Base-by-base conservation (phyloP, 2,329 filamentous ascomycete species). In the Cadophora luteo-olivacea region DNA sequence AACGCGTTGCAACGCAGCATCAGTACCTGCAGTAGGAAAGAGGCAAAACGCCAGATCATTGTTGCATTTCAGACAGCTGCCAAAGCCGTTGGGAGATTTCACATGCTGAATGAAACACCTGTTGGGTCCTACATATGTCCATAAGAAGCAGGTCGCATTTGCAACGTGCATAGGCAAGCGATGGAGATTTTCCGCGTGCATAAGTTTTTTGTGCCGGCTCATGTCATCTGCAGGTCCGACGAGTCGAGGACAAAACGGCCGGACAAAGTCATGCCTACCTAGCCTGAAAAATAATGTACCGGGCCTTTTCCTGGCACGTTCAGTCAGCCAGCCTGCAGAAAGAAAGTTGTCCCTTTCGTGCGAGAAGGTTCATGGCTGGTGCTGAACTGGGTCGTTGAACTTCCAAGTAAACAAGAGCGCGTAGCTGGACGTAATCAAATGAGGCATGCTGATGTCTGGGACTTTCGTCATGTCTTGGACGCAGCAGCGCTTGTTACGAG, bases 151-250 rank as follows among this genome's bases (percentile, higher is more conserved):
- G 55, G 55, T 58, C 12, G 32, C 55, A 49, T 49, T 22, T 38
- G 36, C 36, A 38, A 7, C 55, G 38, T 58, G 38, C 55, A 58
- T 58, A 58, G 19, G 32, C 32, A 36, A 58, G 32, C 55, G 55
- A 38, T 24, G 33, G 29, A 36, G 19, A 38, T 24, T 58, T 38
- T 58, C 54, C 55, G 32, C 55, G 32, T 58, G 55, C 55, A 58
- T 58, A 38, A 58, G 8, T 6, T 7, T 57, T 57, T 57, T 36
- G 29, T 57, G 32, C 29, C 54, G 54, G 54, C 19, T 36, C 14
- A 36, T 36, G 54, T 36, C 55, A 58, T 22, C n/a, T 58, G 55
- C 55, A 58, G 55, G 32, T 58, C 19, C 55, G 8, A 38, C 19
- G n/a, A 14, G 41, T 45, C 41, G 11, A 11, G 33, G n/a, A n/a